Evolutionary conservation across 495 filamentous ascomycete genomes (phyloP).

Genomic region (Apodospora peruviana): DNA sequence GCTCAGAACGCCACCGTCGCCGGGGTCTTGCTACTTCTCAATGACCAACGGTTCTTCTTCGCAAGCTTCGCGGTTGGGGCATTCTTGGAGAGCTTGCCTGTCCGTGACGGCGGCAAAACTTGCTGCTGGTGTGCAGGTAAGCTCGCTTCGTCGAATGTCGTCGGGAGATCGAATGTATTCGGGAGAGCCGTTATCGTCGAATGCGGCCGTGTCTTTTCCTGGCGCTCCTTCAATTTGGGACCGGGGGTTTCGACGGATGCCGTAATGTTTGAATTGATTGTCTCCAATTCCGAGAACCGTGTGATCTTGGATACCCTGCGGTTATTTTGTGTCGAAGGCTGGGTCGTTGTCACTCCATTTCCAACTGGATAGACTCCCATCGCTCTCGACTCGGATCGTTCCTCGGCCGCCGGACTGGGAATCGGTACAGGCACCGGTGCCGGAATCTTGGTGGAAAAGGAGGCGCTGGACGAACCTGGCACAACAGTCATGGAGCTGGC

Average conservation of each 20-base stretch:
- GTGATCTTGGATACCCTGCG: conserved; percentile 11
- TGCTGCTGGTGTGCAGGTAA: conserved; percentile 10
- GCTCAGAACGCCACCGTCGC: conserved; percentile 16
- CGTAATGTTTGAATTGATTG: conserved; percentile 19
- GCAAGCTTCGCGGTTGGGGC: conserved; percentile 7
- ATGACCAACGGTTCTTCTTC: conserved; percentile 23
- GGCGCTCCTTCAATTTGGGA: background rate
- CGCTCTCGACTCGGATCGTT: background rate
- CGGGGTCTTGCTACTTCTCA: conserved; percentile 15
- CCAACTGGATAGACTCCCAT: background rate
- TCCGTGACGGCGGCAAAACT: conserved; percentile 8
- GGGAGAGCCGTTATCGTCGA: conserved; percentile 7
- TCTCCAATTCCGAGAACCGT: conserved; percentile 17
- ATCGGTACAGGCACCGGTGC: background rate
- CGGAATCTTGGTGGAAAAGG: conserved; percentile 4
- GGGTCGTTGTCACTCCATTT: background rate
- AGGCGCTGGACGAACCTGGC: conserved; percentile 11
- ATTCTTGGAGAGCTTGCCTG: conserved; percentile 21
- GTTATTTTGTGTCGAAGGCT: conserved; percentile 1
- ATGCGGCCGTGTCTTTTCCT: conserved; percentile 7
- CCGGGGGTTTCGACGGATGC: conserved; percentile 1
- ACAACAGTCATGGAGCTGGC: conserved; percentile 16
- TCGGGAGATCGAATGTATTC: conserved; percentile 17
- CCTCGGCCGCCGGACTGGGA: background rate
- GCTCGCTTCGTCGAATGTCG: conserved; percentile 13